These are phyloP conservation scores for Anethum foeniculum DNA, from an alignment of 140 eudicot species.

Conservation along the genomic window DNA sequence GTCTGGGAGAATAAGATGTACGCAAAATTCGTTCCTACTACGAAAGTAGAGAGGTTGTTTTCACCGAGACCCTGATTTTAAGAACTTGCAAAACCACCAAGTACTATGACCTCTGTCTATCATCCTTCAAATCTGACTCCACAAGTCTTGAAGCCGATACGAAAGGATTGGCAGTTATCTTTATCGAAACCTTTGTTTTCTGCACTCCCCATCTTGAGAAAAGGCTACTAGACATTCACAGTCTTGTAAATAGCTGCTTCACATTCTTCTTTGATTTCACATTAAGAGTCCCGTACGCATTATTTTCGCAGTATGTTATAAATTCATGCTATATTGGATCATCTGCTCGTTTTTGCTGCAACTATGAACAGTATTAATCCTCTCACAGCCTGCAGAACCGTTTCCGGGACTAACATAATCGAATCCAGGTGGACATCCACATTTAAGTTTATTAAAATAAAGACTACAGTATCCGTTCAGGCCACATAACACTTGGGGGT, in stretches of 20 bases:
- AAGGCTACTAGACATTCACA: too few relatives aligned
- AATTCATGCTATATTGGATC: not conserved
- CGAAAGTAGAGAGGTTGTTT: not conserved
- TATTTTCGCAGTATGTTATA: too few relatives aligned
- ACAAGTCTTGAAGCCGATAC: slow-evolving; percentile 59
- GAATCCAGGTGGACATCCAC: slow-evolving; percentile 42
- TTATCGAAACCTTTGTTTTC: too few relatives aligned
- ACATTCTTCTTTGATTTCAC: too few relatives aligned
- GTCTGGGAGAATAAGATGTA: not conserved
- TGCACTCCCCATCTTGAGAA: too few relatives aligned
- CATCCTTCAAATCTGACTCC: slow-evolving; percentile 65
- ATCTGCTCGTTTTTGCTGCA: slow-evolving; percentile 16
- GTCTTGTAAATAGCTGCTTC: too few relatives aligned
- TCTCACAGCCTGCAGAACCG: slow-evolving; percentile 23
- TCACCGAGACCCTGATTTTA: not conserved
- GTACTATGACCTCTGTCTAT: slow-evolving; percentile 61
- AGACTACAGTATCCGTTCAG: slow-evolving; percentile 27
- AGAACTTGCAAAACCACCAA: slow-evolving; percentile 68
- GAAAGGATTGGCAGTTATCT: slow-evolving; percentile 66
- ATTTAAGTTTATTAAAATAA: slow-evolving; percentile 9
- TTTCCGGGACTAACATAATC: slow-evolving; percentile 9
- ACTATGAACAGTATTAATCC: slow-evolving; percentile 16
- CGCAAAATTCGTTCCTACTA: not conserved
- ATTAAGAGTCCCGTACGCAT: too few relatives aligned
- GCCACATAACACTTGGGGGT: slow-evolving; percentile 39